Conservation (phyloP, 2,329 filamentous ascomycete species). For the Hypoxylon sp. region DNA sequence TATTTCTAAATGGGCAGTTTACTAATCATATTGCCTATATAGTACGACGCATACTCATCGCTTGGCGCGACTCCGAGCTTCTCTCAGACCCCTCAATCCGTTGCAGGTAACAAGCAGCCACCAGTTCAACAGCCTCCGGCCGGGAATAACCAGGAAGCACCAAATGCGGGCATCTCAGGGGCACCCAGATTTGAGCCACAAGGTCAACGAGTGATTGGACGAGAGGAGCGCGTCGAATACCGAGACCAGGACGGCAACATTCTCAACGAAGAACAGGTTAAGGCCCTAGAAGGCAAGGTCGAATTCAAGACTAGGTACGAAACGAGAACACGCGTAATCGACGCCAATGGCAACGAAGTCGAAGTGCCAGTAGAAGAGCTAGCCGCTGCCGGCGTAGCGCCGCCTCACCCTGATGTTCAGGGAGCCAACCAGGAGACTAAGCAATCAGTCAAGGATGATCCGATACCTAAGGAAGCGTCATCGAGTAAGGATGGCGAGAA, state of each 20-base stretch:
- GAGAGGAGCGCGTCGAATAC: constrained; percentile 92
- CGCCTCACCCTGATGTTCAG: constrained; percentile 73
- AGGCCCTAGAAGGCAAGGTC: constrained; percentile 89
- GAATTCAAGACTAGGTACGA: constrained; percentile 97
- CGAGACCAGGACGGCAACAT: constrained; percentile 95
- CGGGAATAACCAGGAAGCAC: constrained; percentile 42
- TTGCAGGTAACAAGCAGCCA: constrained; percentile 43
- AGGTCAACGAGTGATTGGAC: constrained; percentile 64
- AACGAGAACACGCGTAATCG: constrained; percentile 89
- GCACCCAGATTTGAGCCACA: constrained; percentile 64
- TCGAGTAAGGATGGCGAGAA: constrained; percentile 72
- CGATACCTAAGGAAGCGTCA: constrained; percentile 59
- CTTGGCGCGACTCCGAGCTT: constrained; percentile 47
- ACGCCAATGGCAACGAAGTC: constrained; percentile 85
- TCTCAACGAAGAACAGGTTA: constrained; percentile 85
- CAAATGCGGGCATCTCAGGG: constrained; percentile 61
- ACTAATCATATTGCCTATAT: constrained; percentile 43
- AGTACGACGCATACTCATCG: constrained; percentile 67
- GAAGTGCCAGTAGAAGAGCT: constrained; percentile 60
- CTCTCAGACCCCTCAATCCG: constrained; percentile 49
- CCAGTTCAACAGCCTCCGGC: constrained; percentile 50
- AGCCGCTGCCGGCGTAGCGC: constrained; percentile 63
- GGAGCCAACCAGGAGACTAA: constrained; percentile 73
- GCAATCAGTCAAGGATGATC: constrained; percentile 59
- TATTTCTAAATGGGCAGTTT: constrained; percentile 29